Evolutionary conservation across 2,329 filamentous ascomycete species (phyloP), one percentile per base, ranked within the genome.

Genomic region (Dactylellina haptotyla): DNA sequence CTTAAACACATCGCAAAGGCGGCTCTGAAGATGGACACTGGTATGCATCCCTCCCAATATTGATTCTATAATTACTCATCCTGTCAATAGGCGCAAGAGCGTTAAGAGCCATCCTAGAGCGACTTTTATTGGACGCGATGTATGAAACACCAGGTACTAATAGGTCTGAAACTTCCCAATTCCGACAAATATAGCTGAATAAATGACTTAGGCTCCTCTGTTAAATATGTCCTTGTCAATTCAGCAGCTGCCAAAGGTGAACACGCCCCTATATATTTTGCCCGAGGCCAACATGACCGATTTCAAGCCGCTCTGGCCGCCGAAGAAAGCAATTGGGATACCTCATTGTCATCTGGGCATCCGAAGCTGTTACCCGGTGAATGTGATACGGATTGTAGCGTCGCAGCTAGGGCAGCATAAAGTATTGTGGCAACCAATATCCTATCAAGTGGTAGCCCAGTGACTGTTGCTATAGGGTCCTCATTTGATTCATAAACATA

Each of bases 1-100:
- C 83, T 98, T n/a, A 85, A 88, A 75, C 90, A 91, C 56, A 88
- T 99, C 67, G 94, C 95, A 2, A 86, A 88, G 74, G 90, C 89
- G 26, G 87, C 87, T 1, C 82, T 85, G 58, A 83, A 83, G 12
- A 89, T 89, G 85, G 88, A 87, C 1, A 97, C 94, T 0, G 95
- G 95, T 2, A 43, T 32, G 12, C 18, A 46, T 32, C 51, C 18
- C 4, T 23, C n/a, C n/a, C n/a, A n/a, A 46, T 8, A 10, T 46
- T 23, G 18, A 8, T 46, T 46, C 41, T 18, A 8, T 4, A 20
- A 46, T 23, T 34, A 34, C 6, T 34, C 14, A 14, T 6, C 32
- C 6, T 14, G 6, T 34, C 32, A 26, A 39, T 37, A 72, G 67
- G 67, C 5, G 91, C 91, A 0, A 85, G 91, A 37, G 91, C 89